Base-by-base conservation (phyloP, 352 stramenopile species). In the Phytophthora cryptogea region DNA sequence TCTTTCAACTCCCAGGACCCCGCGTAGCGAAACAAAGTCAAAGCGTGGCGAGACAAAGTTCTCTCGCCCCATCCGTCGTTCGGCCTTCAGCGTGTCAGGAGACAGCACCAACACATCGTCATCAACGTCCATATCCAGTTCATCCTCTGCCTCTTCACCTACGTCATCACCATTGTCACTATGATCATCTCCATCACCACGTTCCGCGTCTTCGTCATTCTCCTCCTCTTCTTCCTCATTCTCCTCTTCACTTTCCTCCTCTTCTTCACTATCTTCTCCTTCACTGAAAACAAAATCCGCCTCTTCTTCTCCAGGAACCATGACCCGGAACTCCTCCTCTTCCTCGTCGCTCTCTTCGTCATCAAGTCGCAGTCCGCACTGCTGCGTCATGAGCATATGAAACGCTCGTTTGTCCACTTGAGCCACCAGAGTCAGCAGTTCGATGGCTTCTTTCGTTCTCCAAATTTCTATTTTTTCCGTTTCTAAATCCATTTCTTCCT, bases 361-460 rank as follows among this genome's bases (percentile, higher is more conserved):
- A 5, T 47, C 46, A 4, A 53, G 46, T 46, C n/a, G 37, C 31
- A 64, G 40, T 27, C 23, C 32, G 23, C 56, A 64, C n/a, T 52
- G 39, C 8, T 64, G 28, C 9, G 56, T 58, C 44, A 62, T 47
- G 6, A 64, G 46, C 46, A 64, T 52, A 26, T 64, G 31, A 31
- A 64, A 64, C 9, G 46, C 56, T 40, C 26, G 14, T 11, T n/a
- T 32, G 43, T 64, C 56, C 46, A 64, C 47, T 35, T 42, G 26
- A 9, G 36, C 46, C 39, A 64, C 56, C 9, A 64, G 56, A 2
- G 56, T 41, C 46, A 64, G 11, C 31, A 64, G 32, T 11, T 64
- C 46, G 7, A 64, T 46, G 9, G 47, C 56, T 23, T 64, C 56
- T 36, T 47, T 44, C n/a, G 40, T 64, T 28, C 41, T 46, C 31